Evolutionary conservation across 1,284 basidiomycete genomes (phyloP).

Genomic region (Malassezia brasiliensis): DNA sequence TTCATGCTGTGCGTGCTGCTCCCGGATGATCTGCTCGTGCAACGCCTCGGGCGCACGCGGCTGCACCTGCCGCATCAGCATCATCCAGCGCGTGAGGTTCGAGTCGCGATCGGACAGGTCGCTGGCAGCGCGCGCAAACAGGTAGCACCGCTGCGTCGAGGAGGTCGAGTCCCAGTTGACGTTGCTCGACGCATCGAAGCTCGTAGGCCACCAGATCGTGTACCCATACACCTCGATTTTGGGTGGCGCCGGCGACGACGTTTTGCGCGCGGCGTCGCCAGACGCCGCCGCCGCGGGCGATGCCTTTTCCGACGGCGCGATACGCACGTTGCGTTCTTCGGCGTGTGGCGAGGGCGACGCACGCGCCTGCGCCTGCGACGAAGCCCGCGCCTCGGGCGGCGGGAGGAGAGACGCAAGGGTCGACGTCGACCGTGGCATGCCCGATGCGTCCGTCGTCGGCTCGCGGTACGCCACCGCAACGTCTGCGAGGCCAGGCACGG

Average conservation of each 20-base stretch:
- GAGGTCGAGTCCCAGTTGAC: conserved; percentile 12
- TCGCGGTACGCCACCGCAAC: conserved; percentile 11
- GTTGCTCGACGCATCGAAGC: conserved; percentile 12
- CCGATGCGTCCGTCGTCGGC: background rate
- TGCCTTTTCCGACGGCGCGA: background rate
- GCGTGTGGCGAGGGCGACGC: background rate
- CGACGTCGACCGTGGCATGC: background rate
- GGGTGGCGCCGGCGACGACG: background rate
- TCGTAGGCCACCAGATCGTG: conserved; percentile 14
- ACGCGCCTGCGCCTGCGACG: background rate
- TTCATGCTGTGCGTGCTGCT: conserved; percentile 1
- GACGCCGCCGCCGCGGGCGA: background rate
- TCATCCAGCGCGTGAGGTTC: conserved; percentile 8
- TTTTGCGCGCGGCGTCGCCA: background rate
- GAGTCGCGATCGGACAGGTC: conserved; percentile 9
- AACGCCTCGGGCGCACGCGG: conserved; percentile 3
- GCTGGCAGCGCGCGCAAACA: conserved; percentile 4
- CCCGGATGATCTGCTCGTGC: background rate
- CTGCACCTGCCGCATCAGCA: conserved; percentile 1
- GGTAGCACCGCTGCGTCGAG: background rate
- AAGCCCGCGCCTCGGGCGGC: background rate
- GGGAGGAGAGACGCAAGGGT: conserved; percentile 10
- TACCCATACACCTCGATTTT: conserved; percentile 14
- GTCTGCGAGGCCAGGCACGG: conserved; percentile 2
- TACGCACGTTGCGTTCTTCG: background rate